Base-by-base conservation (phyloP, 208 protist species). In the Crithidia thermophila region DNA sequence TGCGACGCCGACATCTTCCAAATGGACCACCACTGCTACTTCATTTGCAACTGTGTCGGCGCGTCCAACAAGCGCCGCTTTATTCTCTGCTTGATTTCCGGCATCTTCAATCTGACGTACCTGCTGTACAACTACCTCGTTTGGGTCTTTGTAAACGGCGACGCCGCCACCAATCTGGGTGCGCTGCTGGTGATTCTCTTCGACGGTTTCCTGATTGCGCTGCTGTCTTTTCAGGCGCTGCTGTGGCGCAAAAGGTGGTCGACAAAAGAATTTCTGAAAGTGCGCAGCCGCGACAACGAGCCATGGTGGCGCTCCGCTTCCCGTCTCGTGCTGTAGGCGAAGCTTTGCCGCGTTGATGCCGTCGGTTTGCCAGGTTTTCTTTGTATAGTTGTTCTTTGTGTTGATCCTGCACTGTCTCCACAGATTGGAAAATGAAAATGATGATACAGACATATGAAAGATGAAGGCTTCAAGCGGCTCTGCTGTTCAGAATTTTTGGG, bases 1-100 rank as follows among this genome's bases (percentile, higher is more conserved):
- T 90, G 84, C 56, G 69, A 18, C 4, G 62, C 75, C 0, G 39
- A 72, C 36, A 68, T 93, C 1, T 28, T 61, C 0, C 36, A 28
- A 16, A 88, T 86, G 75, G 79, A 90, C 47, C 84, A 90, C 60
- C 84, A 90, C 56, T 88, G 84, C 59, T 88, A 87, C 39, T 50
- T 88, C 14, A 84, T 90, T n/a, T 51, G 67, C 63, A 93, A 93
- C 63, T 90, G 84, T 49, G 74, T 88, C 30, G 82, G 84, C 39
- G 36, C 23, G 0, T 53, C 57, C 30, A 90, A 84, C 56, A 36
- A 67, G 30, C 43, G 27, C n/a, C 21, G 67, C 7, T 90, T 89
- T 40, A 18, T 93, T 27, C 50, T 37, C 4, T 79, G 74, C 37
- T 51, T 90, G 6, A 11, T 57, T n/a, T 18, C 65, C 3, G 75